These are phyloP conservation scores for Cutaneotrichosporon mucoides DNA, from an alignment of 1,284 basidiomycete species.

Conservation along the genomic window DNA sequence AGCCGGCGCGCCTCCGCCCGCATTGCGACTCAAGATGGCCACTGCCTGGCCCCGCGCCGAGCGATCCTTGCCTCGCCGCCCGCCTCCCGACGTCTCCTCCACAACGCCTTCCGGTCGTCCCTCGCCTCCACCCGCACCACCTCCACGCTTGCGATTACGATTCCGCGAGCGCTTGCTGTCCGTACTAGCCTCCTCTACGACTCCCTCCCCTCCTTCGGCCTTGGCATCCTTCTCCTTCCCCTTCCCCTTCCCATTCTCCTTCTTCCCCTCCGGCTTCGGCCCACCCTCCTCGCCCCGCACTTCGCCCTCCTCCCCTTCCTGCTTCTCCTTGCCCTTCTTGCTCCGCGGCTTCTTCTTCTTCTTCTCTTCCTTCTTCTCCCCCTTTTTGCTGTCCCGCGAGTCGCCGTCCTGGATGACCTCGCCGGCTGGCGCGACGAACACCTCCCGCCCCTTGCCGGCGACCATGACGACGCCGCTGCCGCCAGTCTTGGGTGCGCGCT, in stretches of 20 bases:
- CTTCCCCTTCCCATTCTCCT: constrained; percentile 10
- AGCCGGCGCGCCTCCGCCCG: too few species aligned
- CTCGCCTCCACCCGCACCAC: neutral
- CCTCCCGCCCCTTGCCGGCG: constrained; percentile 42
- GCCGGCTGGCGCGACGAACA: constrained; percentile 21
- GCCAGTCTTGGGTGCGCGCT: constrained; percentile 26
- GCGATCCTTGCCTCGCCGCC: neutral
- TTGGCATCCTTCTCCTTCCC: constrained; percentile 4
- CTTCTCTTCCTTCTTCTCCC: constrained; percentile 9
- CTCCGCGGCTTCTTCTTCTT: constrained; percentile 7
- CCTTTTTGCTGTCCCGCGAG: constrained; percentile 10
- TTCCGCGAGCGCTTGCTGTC: constrained; percentile 7
- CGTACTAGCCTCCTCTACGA: constrained; percentile 3
- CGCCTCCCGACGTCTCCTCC: neutral
- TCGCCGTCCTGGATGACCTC: constrained; percentile 9
- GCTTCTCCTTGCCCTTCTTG: neutral
- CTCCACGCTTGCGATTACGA: constrained; percentile 5
- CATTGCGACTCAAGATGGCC: neutral
- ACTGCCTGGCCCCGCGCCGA: neutral
- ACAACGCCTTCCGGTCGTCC: neutral
- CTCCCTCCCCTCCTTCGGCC: neutral
- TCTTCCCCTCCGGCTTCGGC: constrained; percentile 6
- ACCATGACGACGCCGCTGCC: constrained; percentile 27
- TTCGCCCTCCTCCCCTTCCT: neutral
- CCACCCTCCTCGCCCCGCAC: neutral